phyloP scores from a whole-genome alignment of 2,329 filamentous ascomycete species.

The Phaeophleospora eucalypticola region DNA sequence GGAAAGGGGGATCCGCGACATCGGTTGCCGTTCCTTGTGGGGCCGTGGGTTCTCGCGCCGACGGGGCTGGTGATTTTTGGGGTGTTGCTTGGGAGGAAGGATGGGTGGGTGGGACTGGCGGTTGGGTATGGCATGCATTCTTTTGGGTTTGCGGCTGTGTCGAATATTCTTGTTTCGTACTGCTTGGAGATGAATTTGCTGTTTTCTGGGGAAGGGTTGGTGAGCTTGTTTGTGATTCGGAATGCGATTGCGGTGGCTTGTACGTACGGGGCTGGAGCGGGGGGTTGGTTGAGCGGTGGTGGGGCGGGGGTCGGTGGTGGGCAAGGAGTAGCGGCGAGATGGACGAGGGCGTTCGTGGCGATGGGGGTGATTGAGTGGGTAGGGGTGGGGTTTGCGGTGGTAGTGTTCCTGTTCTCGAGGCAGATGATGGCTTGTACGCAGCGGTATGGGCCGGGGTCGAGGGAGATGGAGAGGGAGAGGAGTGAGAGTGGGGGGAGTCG shows the following conservation, averaged over 20 bases:
- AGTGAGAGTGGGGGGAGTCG: too few species aligned
- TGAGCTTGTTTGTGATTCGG: constrained; percentile 29
- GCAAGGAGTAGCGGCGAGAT: constrained; percentile 16
- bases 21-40: constrained; percentile 13
- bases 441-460: constrained; percentile 16
- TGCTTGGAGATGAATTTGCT: constrained; percentile 28
- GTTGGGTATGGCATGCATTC: constrained; percentile 30
- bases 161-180: constrained; percentile 30
- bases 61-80: constrained; percentile 33
- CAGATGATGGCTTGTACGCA: constrained; percentile 11
- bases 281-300: constrained; percentile 14
- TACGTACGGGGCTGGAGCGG: constrained; percentile 1
- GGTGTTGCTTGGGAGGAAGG: constrained; percentile 21
- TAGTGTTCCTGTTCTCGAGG: constrained; percentile 16
- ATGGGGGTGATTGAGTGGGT: constrained; percentile 27
- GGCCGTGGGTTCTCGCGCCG: constrained; percentile 29
- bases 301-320: constrained; percentile 24
- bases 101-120: constrained; percentile 21
- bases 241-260: constrained; percentile 28
- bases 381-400: constrained; percentile 17
- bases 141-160: constrained; percentile 30
- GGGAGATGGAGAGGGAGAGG: neutral
- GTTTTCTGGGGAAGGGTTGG: constrained; percentile 29
- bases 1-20: neutral
- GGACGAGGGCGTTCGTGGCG: constrained; percentile 18